Conservation (phyloP, 495 filamentous ascomycete genomes). For the Achaetomiella virescens region DNA sequence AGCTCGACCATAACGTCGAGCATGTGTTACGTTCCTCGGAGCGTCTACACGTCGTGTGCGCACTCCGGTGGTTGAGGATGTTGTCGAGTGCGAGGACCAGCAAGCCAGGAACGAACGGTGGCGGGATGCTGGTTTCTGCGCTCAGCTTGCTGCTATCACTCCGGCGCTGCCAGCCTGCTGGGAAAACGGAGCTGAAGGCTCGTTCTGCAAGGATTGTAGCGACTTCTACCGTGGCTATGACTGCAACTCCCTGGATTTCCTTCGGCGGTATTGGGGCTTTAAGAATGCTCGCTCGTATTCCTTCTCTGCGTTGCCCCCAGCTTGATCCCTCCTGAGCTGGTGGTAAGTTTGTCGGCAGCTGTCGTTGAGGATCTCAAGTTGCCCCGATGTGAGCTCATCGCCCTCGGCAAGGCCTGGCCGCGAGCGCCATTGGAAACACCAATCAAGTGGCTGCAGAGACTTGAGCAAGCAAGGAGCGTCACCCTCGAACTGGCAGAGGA, state of each 20-base stretch:
- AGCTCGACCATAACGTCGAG: background rate
- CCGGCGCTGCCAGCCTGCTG: background rate
- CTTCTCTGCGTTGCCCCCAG: background rate
- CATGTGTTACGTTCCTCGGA: constrained; percentile 13
- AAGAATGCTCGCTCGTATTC: constrained; percentile 1
- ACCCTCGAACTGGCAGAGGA: constrained; percentile 5
- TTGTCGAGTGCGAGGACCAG: background rate
- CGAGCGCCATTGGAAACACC: background rate
- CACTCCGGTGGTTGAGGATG: background rate
- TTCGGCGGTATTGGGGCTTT: constrained; percentile 19
- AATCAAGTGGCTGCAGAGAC: background rate
- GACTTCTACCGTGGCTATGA: constrained; percentile 1
- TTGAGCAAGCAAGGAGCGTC: background rate
- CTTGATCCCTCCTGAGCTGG: background rate
- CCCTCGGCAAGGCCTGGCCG: constrained; percentile 1
- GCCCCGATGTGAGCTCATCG: constrained; percentile 9
- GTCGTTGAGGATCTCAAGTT: background rate
- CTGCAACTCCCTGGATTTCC: background rate
- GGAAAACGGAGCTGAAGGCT: background rate
- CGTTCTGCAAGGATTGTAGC: constrained; percentile 14
- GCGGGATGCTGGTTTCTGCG: background rate
- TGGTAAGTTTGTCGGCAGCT: background rate
- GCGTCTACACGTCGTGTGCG: constrained; percentile 18
- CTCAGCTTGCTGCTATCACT: background rate
- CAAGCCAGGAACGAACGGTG: background rate